Evolutionary conservation across 495 filamentous ascomycete species (phyloP).

Genomic region (Cercophora newfieldiana): DNA sequence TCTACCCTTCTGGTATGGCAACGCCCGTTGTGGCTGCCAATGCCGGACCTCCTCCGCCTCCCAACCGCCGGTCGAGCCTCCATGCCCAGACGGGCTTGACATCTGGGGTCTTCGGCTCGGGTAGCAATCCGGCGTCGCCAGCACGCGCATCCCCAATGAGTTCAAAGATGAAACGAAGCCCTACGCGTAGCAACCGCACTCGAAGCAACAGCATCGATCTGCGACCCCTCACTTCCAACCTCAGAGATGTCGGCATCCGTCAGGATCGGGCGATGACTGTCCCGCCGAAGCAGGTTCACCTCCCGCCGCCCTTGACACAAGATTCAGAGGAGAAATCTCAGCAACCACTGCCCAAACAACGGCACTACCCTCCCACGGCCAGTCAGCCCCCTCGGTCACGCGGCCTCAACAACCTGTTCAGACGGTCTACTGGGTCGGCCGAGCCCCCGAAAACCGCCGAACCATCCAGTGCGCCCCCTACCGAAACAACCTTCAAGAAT

Average conservation of each 20-base stretch:
- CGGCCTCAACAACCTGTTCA: slow-evolving; percentile 45
- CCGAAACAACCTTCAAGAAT: slow-evolving; percentile 36
- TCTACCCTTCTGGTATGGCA: slow-evolving; percentile 32
- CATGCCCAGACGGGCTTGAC: slow-evolving; percentile 38
- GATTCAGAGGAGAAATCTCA: slow-evolving; percentile 5
- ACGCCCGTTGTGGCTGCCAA: slow-evolving; percentile 14
- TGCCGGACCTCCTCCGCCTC: slow-evolving; percentile 36
- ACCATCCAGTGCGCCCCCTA: slow-evolving; percentile 36
- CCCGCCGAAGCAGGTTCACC: slow-evolving; percentile 30
- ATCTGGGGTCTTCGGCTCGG: slow-evolving; percentile 10
- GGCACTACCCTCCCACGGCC: slow-evolving; percentile 49
- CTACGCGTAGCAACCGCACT: slow-evolving; percentile 23
- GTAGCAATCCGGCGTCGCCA: slow-evolving; percentile 22
- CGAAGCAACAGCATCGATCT: slow-evolving; percentile 45
- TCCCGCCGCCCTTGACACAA: slow-evolving; percentile 19
- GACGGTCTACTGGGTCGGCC: slow-evolving; percentile 34
- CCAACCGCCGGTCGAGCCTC: slow-evolving; percentile 47
- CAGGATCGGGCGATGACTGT: slow-evolving; percentile 33
- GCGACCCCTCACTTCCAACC: slow-evolving; percentile 12
- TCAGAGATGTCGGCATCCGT: slow-evolving; percentile 18
- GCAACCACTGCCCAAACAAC: slow-evolving; percentile 33
- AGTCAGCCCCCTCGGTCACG: slow-evolving; percentile 38
- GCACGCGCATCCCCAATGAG: slow-evolving; percentile 21
- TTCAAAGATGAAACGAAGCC: slow-evolving; percentile 32
- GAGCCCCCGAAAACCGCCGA: slow-evolving; percentile 14